Evolutionary conservation across 768 basidiomycete species (phyloP).

Genomic region (Dendrothele bispora): DNA sequence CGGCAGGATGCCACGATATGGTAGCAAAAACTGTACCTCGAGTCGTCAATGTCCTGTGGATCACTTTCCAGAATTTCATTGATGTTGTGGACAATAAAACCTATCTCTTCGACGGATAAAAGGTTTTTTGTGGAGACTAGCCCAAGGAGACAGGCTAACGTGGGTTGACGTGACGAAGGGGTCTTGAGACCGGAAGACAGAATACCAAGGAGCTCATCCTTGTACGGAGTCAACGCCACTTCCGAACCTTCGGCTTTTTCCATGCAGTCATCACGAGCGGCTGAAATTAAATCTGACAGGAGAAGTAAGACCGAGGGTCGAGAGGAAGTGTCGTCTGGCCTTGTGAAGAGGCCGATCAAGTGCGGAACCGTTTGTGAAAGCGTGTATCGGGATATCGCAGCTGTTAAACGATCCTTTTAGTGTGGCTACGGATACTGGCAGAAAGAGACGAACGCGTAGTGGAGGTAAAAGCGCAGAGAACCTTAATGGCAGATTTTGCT

Average conservation of each 20-base stretch:
- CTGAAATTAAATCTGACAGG: slow-evolving; percentile 63
- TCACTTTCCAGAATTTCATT: slow-evolving; percentile 65
- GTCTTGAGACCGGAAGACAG: slow-evolving; percentile 59
- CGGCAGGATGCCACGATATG: too few species aligned
- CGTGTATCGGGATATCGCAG: slow-evolving; percentile 65
- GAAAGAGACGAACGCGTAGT: slow-evolving; percentile 68
- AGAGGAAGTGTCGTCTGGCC: slow-evolving; percentile 66
- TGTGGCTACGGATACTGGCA: neutral
- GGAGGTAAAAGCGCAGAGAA: slow-evolving; percentile 74
- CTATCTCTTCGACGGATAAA: slow-evolving; percentile 70
- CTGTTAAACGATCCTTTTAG: slow-evolving; percentile 33
- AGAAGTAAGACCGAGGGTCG: slow-evolving; percentile 67
- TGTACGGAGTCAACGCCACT: slow-evolving; percentile 53
- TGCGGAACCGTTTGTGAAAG: slow-evolving; percentile 71
- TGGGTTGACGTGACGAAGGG: slow-evolving; percentile 50
- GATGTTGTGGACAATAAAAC: slow-evolving; percentile 74
- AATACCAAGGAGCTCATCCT: slow-evolving; percentile 74
- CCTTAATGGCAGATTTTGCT: slow-evolving; percentile 83
- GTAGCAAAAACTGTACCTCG: slow-evolving; percentile 38
- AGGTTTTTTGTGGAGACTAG: slow-evolving; percentile 65
- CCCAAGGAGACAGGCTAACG: slow-evolving; percentile 64
- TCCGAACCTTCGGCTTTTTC: slow-evolving; percentile 17
- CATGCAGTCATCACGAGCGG: slow-evolving; percentile 26
- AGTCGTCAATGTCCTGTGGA: slow-evolving; percentile 51
- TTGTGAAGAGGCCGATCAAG: slow-evolving; percentile 72